A percentile compares a stretch with the other conserved stretches of the same genome.
Conservation (phyloP, 2,329 filamentous ascomycete species). For the Hymenoscyphus occultus region DNA sequence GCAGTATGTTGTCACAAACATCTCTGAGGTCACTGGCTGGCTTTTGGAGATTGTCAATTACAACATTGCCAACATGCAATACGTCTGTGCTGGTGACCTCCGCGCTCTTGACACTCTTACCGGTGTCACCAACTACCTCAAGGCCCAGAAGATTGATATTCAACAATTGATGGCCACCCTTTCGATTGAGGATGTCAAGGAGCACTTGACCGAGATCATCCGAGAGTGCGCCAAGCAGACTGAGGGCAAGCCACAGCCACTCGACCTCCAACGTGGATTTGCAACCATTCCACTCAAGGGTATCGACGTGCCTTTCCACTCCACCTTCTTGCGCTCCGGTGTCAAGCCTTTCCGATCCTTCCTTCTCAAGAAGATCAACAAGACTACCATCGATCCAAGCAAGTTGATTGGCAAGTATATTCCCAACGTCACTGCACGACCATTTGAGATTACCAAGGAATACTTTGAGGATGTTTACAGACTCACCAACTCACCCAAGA, state of each 20-base stretch:
- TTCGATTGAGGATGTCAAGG: slow-evolving; percentile 87
- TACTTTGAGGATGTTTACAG: slow-evolving; percentile 99
- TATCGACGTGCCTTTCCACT: slow-evolving; percentile 99
- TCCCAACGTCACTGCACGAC: slow-evolving; percentile 94
- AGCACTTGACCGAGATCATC: slow-evolving; percentile 87
- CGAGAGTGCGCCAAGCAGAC: slow-evolving; percentile 83
- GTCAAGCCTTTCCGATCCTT: slow-evolving; percentile 99
- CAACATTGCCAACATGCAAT: slow-evolving; percentile 73
- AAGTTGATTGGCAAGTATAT: slow-evolving; percentile 99
- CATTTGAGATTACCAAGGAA: slow-evolving; percentile 94
- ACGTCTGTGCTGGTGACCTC: slow-evolving; percentile 69
- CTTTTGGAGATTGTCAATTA: slow-evolving; percentile 98
- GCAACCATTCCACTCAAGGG: slow-evolving; percentile 95
- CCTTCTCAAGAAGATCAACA: slow-evolving; percentile 99
- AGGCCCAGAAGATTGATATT: slow-evolving; percentile 96
- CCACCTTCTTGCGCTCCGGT: slow-evolving; percentile 93
- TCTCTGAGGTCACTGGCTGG: slow-evolving; percentile 91
- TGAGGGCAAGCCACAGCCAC: slow-evolving; percentile 78
- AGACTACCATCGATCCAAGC: slow-evolving; percentile 94
- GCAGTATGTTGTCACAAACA: slow-evolving; percentile 94
- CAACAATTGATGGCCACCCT: slow-evolving; percentile 84
- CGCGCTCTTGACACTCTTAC: slow-evolving; percentile 67
- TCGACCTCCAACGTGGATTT: slow-evolving; percentile 91
- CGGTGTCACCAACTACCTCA: slow-evolving; percentile 83
- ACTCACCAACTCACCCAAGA: slow-evolving; percentile 66